Conservation (phyloP, 179 eudicot species). For the Monotropa hypopitys region DNA sequence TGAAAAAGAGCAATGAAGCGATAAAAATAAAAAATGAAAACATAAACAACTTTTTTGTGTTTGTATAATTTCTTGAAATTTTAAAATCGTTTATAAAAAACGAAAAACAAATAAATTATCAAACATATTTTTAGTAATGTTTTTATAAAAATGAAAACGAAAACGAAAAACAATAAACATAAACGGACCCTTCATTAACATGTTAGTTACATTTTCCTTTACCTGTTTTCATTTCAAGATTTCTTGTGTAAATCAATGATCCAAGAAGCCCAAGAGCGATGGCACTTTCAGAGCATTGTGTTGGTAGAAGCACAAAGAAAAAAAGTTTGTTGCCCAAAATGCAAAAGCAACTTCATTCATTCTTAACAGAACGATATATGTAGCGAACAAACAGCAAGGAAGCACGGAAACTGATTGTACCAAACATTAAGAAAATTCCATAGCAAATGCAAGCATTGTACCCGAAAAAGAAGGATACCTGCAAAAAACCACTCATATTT, state of each 20-base stretch:
- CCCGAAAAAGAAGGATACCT: conserved; percentile 38
- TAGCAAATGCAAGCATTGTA: conserved; percentile 4
- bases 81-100: no score
- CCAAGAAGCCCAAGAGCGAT: background rate
- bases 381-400: background rate
- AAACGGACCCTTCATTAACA: no score
- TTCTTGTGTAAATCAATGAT: background rate
- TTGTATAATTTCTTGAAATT: no score
- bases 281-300: background rate
- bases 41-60: no score
- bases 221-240: background rate
- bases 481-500: conserved; percentile 59
- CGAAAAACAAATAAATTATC: no score
- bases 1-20: no score
- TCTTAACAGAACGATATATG: background rate
- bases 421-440: background rate
- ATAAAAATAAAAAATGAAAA: no score
- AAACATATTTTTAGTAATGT: no score
- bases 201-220: background rate
- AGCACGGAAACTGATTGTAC: background rate
- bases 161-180: no score
- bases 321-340: background rate
- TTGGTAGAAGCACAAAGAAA: background rate
- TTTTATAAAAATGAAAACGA: no score
- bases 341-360: background rate